A percentile compares a stretch with the other conserved stretches of the same genome.
Conservation (phyloP, 148 eudicot genomes). For the Rhododendron williamsianum region DNA sequence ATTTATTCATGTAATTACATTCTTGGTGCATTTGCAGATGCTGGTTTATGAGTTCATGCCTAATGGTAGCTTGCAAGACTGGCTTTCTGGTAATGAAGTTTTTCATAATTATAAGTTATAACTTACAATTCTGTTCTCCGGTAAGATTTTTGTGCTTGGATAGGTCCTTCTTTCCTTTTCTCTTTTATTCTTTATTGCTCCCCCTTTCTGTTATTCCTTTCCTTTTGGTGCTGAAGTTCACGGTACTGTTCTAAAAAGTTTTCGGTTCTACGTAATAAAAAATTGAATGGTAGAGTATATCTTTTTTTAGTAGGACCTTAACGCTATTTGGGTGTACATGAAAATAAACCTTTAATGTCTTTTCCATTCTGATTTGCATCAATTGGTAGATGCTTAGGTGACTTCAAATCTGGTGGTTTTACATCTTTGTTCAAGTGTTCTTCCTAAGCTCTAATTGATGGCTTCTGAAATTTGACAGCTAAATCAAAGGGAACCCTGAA, state of each 20-base stretch:
- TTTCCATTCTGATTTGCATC: background rate
- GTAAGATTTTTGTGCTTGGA: background rate
- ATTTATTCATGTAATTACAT: background rate
- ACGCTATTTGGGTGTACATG: background rate
- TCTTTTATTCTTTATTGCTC: background rate
- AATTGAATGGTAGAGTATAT: background rate
- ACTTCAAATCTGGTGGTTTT: background rate
- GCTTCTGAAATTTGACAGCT: constrained; percentile 27
- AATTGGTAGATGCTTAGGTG: background rate
- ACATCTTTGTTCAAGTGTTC: background rate
- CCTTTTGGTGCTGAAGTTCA: background rate
- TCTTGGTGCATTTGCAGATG: constrained; percentile 42
- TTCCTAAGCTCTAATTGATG: background rate
- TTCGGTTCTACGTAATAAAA: background rate
- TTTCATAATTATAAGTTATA: background rate
- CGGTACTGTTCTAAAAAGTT: background rate
- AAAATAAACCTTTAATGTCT: background rate
- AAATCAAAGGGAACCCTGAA: constrained; percentile 43
- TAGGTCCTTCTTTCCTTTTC: background rate
- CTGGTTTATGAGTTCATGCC: constrained; percentile 90
- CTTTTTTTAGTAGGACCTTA: background rate
- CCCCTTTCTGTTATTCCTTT: background rate
- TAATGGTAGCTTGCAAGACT: constrained; percentile 70
- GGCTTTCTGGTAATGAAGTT: constrained; percentile 62
- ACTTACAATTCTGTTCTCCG: background rate